Percentiles rank a stretch among this genome's conserved stretches.
Conservation (phyloP, 805 yeast species). For the Metahyphopichia silvanorum region DNA sequence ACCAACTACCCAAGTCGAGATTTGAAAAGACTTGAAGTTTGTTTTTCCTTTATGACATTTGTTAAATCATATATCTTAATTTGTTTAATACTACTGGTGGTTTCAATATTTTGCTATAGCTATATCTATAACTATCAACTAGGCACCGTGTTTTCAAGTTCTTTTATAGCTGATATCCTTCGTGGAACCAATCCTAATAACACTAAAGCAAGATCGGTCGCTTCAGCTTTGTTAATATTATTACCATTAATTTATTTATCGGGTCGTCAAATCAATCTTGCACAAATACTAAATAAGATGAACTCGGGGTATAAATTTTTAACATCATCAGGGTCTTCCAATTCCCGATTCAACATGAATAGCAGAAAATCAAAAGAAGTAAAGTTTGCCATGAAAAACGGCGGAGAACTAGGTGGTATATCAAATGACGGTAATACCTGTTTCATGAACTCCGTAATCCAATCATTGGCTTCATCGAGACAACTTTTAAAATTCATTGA, state of each 20-base stretch:
- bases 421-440: constrained; percentile 92
- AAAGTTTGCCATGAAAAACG: constrained; percentile 48
- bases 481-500: constrained; percentile 57
- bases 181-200: too few species aligned
- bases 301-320: constrained; percentile 11
- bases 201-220: neutral
- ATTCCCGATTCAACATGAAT: constrained; percentile 8
- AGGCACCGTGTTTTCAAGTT: neutral
- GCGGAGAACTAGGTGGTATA: constrained; percentile 82
- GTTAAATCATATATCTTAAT: too few species aligned
- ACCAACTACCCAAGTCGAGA: too few species aligned
- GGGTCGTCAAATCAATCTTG: constrained; percentile 5
- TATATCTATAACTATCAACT: too few species aligned
- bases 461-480: constrained; percentile 72
- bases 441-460: constrained; percentile 89
- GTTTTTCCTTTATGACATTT: too few species aligned
- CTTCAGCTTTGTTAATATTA: neutral
- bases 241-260: constrained; percentile 1
- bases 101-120: too few species aligned
- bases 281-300: constrained; percentile 11
- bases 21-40: too few species aligned
- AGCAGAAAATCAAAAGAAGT: constrained; percentile 20
- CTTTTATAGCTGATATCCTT: constrained; percentile 1
- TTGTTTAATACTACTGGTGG: too few species aligned
- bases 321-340: neutral